phyloP scores from a whole-genome alignment of 495 filamentous ascomycete species.

The Neurospora sp. region DNA sequence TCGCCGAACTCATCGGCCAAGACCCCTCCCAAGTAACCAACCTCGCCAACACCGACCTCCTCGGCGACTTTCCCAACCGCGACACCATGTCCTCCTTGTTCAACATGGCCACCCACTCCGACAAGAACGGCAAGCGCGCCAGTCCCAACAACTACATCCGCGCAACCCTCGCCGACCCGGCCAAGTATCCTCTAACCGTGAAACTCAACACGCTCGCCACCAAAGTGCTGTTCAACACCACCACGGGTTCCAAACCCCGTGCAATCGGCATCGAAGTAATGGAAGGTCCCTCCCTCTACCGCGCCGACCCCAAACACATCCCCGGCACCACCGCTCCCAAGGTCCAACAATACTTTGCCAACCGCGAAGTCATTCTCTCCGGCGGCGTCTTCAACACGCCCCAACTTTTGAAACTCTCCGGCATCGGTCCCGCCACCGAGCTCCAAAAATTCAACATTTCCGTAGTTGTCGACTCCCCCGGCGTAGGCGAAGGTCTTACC shows the following conservation, averaged over 20 bases:
- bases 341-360: constrained; percentile 26
- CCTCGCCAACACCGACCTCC: constrained; percentile 30
- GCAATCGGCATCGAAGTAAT: constrained; percentile 39
- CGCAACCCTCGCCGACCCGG: constrained; percentile 33
- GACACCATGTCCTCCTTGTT: constrained; percentile 34
- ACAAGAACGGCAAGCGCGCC: constrained; percentile 28
- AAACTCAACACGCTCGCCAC: constrained; percentile 38
- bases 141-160: constrained; percentile 35
- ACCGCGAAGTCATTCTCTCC: constrained; percentile 45
- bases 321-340: constrained; percentile 15
- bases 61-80: constrained; percentile 22
- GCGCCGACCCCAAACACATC: constrained; percentile 32
- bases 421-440: constrained; percentile 32
- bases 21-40: constrained; percentile 20
- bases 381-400: constrained; percentile 47
- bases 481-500: constrained; percentile 48
- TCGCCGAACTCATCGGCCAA: constrained; percentile 26
- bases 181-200: constrained; percentile 35
- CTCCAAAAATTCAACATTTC: constrained; percentile 35
- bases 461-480: constrained; percentile 40
- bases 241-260: constrained; percentile 13
- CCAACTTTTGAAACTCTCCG: constrained; percentile 46
- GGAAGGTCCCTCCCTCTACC: constrained; percentile 29
- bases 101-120: constrained; percentile 32
- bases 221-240: constrained; percentile 29